Conservation (phyloP, 495 filamentous ascomycete species). For the Podospora appendiculata region DNA sequence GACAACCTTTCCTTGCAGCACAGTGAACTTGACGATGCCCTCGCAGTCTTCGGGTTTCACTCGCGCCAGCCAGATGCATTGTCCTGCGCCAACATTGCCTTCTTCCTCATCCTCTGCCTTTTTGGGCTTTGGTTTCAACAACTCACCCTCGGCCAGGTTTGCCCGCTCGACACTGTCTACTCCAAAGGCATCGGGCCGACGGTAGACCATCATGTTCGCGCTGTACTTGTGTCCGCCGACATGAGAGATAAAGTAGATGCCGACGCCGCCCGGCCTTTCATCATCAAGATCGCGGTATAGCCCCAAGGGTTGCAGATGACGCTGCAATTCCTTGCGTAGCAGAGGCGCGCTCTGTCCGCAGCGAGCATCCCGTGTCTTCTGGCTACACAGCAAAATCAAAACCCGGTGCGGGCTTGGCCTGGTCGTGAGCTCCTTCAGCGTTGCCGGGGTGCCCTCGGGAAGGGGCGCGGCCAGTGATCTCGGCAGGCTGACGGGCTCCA, state of each 20-base stretch:
- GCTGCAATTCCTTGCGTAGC: conserved; percentile 76
- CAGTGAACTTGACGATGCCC: conserved; percentile 81
- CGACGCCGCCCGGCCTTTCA: conserved; percentile 79
- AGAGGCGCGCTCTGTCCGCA: conserved; percentile 91
- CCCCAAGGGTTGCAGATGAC: conserved; percentile 76
- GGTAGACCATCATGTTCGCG: conserved; percentile 88
- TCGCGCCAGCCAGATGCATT: conserved; percentile 92
- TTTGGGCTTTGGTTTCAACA: conserved; percentile 3
- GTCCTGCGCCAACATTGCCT: conserved; percentile 53
- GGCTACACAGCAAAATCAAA: conserved; percentile 89
- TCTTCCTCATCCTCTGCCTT: conserved; percentile 9
- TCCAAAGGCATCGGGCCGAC: conserved; percentile 55
- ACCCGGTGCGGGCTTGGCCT: conserved; percentile 71
- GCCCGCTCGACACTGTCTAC: conserved; percentile 34
- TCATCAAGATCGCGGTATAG: conserved; percentile 84
- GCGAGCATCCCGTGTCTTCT: conserved; percentile 85
- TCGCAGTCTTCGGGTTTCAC: conserved; percentile 90
- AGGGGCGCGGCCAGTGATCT: conserved; percentile 48
- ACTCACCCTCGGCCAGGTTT: conserved; percentile 23
- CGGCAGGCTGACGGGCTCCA: conserved; percentile 35
- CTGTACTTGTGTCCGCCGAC: conserved; percentile 92
- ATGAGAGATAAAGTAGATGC: conserved; percentile 92
- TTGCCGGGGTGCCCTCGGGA: conserved; percentile 20
- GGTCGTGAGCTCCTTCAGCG: conserved; percentile 46
- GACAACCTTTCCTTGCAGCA: conserved; percentile 88